Evolutionary conservation across 2,329 filamentous ascomycete species (phyloP).

Genomic region (Scolecobasidium constrictum): DNA sequence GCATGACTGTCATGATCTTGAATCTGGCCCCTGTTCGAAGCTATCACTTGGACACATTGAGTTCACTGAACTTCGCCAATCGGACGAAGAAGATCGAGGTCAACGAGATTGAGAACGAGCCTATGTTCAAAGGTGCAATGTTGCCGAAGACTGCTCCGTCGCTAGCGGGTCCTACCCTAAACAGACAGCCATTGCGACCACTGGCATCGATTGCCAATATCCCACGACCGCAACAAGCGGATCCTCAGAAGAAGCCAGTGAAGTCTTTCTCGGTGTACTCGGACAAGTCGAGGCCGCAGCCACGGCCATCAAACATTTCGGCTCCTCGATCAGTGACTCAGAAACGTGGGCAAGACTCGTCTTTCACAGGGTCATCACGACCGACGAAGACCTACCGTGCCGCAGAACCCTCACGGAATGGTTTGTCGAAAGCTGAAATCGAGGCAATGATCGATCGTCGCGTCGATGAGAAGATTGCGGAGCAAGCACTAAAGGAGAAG

Average conservation of each 20-base stretch:
- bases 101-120: conserved; percentile 89
- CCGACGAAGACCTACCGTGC: conserved; percentile 28
- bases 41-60: conserved; percentile 88
- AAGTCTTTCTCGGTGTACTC: conserved; percentile 85
- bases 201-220: conserved; percentile 43
- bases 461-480: conserved; percentile 77
- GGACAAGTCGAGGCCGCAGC: conserved; percentile 42
- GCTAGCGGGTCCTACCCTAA: conserved; percentile 27
- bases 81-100: conserved; percentile 94
- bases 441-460: conserved; percentile 89
- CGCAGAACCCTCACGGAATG: conserved; percentile 21
- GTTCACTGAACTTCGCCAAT: conserved; percentile 89
- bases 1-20: conserved; percentile 91
- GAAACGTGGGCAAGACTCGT: conserved; percentile 30
- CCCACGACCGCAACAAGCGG: neutral
- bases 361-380: conserved; percentile 26
- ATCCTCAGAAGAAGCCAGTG: conserved; percentile 51
- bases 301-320: neutral
- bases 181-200: conserved; percentile 68
- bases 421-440: conserved; percentile 54
- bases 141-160: conserved; percentile 21
- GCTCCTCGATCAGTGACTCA: neutral
- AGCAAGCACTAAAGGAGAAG: conserved; percentile 51
- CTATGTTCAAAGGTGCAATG: conserved; percentile 53
- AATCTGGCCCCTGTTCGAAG: conserved; percentile 86